These are phyloP conservation scores for Trichoderma hamatum DNA, from an alignment of 2,329 filamentous ascomycete species.

Conservation along the genomic window DNA sequence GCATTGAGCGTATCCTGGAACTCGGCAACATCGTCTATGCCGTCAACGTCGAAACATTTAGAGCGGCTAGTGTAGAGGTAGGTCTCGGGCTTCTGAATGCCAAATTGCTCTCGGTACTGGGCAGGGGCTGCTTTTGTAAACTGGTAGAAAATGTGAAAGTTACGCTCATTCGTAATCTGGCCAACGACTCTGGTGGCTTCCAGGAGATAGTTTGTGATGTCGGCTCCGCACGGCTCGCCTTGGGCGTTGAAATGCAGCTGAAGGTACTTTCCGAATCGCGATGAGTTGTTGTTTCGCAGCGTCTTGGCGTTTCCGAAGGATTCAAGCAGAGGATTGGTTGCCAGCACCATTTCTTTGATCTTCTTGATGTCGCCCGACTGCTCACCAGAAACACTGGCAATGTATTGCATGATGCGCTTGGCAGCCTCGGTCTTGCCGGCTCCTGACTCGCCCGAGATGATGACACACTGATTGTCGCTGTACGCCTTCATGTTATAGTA, in stretches of 20 bases:
- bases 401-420: conserved; percentile 99
- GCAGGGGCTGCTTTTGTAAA: conserved; percentile 94
- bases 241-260: conserved; percentile 93
- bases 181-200: conserved; percentile 95
- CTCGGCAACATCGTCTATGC: conserved; percentile 89
- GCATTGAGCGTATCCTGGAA: conserved; percentile 89
- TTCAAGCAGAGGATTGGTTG: conserved; percentile 94
- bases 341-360: conserved; percentile 99
- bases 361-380: conserved; percentile 85
- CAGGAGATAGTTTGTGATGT: conserved; percentile 96
- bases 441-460: conserved; percentile 97
- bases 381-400: conserved; percentile 92
- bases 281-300: conserved; percentile 97
- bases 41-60: conserved; percentile 91
- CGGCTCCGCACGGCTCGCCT: conserved; percentile 91
- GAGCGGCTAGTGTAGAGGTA: conserved; percentile 93
- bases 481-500: conserved; percentile 99
- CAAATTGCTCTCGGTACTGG: conserved; percentile 83
- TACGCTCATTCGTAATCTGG: conserved; percentile 92
- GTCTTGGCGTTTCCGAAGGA: conserved; percentile 99
- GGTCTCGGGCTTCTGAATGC: conserved; percentile 86
- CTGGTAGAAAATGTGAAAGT: conserved; percentile 99
- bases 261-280: conserved; percentile 96
- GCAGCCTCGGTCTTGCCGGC: conserved; percentile 98
- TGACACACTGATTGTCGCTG: conserved; percentile 98